A percentile compares a stretch with the other conserved stretches of the same genome.
Evolutionary conservation across 2,329 filamentous ascomycete species (phyloP).

Genomic region (Arthrobotrys iridis): DNA sequence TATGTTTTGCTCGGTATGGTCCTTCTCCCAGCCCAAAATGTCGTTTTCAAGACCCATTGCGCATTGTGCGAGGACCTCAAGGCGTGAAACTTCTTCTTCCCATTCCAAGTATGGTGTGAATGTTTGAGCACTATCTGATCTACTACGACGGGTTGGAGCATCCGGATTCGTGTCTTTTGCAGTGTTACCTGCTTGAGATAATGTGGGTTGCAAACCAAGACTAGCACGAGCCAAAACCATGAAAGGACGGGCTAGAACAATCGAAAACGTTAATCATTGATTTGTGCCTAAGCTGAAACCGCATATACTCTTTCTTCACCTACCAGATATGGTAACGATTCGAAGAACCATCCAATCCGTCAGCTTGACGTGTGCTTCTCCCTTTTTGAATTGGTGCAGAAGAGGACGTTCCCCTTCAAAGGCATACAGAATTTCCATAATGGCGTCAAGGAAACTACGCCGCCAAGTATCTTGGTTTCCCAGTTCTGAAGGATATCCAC

Average conservation of each 20-base stretch:
- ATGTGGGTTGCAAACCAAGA: slow-evolving; percentile 54
- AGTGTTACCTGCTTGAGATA: slow-evolving; percentile 56
- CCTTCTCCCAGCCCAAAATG: slow-evolving; percentile 58
- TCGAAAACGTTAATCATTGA: slow-evolving; percentile 19
- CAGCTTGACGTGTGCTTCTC: slow-evolving; percentile 49
- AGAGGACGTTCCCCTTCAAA: slow-evolving; percentile 57
- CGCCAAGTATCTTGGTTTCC: slow-evolving; percentile 52
- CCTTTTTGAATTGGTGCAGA: slow-evolving; percentile 43
- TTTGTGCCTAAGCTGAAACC: background rate
- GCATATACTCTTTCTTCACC: background rate
- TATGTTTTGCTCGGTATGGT: slow-evolving; percentile 53
- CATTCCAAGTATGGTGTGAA: slow-evolving; percentile 47
- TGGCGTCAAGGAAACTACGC: slow-evolving; percentile 53
- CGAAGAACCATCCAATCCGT: slow-evolving; percentile 58
- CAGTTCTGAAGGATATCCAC: background rate
- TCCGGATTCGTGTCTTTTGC: background rate
- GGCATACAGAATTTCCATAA: slow-evolving; percentile 57
- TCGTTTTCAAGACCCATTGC: slow-evolving; percentile 58
- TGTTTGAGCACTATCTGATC: slow-evolving; percentile 49
- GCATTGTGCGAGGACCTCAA: slow-evolving; percentile 56
- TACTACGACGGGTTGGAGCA: slow-evolving; percentile 16
- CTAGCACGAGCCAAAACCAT: slow-evolving; percentile 58
- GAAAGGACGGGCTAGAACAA: slow-evolving; percentile 56
- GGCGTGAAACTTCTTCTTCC: slow-evolving; percentile 54
- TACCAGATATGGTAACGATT: slow-evolving; percentile 58